Evolutionary conservation across 2,329 filamentous ascomycete species (phyloP), one percentile per base, ranked within the genome.

Genomic region (Pseudocercospora eumusae): DNA sequence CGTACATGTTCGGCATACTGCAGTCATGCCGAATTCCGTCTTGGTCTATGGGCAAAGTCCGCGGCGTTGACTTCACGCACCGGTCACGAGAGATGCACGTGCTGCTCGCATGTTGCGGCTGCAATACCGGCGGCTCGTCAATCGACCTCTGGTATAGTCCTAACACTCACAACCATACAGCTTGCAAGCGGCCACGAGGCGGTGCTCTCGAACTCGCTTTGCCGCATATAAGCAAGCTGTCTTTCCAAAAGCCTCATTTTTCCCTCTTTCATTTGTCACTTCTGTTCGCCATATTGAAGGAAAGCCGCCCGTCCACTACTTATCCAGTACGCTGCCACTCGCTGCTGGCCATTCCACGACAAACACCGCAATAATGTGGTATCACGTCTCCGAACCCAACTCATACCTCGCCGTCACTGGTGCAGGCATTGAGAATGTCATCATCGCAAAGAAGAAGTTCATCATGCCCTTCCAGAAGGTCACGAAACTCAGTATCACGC

Each of bases 391-490:
- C 20, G 85, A 86, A 60, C 88, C 90, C 27, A 90, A 92, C 78
- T 86, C 92, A 78, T 96, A 95, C 82, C 89, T 96, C 77, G 91
- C 91, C 81, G 85, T 69, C 47, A 73, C 71, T 45, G 91, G 92
- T 78, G 87, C 87, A 78, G 86, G 88, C 67, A 83, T 96, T 69
- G 82, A 87, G 47, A 87, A 84, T 71, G 86, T 96, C 69, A 85
- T 85, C 68, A 92, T 96, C 75, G 86, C 85, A 73, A 96, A 96
- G 78, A 89, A 91, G 67, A 83, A 87, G 59, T 87, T 88, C 79
- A 82, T 92, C 18, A 84, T 82, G 77, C 89, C 89, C 59, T 86
- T 90, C 66, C 89, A 93, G 77, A 83, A 86, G 67, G 69, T 73
- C 23, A 69, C 67, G 21, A 74, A 72, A 64, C 67, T 74, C 58